Evolutionary conservation across 73 alveolate genomes (phyloP), one percentile per base, ranked within the genome.

Genomic region (Stentor roeselii): DNA sequence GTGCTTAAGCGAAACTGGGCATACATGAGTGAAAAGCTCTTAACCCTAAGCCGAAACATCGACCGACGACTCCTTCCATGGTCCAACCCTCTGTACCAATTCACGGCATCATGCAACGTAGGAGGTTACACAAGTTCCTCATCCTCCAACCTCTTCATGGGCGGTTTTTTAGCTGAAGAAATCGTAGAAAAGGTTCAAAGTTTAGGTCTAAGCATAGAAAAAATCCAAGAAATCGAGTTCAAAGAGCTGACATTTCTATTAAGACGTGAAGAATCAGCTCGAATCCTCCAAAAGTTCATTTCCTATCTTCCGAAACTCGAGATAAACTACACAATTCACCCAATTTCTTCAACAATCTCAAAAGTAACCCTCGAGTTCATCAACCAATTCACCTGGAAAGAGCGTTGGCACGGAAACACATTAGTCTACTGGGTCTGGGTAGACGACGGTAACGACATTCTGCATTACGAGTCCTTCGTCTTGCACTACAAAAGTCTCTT

Each of bases 301-400:
- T 83, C 93, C 75, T 94, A 90, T 42, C 90, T 98, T 27, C 99
- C 99, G 27, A 76, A 92, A 42, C 83, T 98, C 75, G 95, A 90
- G n/a, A 87, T 97, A 32, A 95, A 88, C 32, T 96, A 93, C 30
- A 92, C 89, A 60, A 88, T 96, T 3, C 94, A 94, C 92, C 99
- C 99, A 11, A 92, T 98, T 39, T 95, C 99, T 3, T 84, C 98
- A 85, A 95, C 99, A 34, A 97, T 98, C 75, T 86, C 98, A 82
- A 93, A 93, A 88, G 85, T 90, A 21, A 59, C 92, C 27, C 59
- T 88, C 38, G 85, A 87, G 82, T 42, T 80, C 30, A 59, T 11
- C 3, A n/a, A 15, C 31, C 87, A 80, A 21, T 80, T 42, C 36
- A 80, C 50, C 0, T 61, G 83, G 86, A 42, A 32, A 31, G 87